A percentile compares a stretch with the other conserved stretches of the same genome.
Evolutionary conservation across 1,284 basidiomycete species (phyloP).

Genomic region (Ceratobasidium sp.): DNA sequence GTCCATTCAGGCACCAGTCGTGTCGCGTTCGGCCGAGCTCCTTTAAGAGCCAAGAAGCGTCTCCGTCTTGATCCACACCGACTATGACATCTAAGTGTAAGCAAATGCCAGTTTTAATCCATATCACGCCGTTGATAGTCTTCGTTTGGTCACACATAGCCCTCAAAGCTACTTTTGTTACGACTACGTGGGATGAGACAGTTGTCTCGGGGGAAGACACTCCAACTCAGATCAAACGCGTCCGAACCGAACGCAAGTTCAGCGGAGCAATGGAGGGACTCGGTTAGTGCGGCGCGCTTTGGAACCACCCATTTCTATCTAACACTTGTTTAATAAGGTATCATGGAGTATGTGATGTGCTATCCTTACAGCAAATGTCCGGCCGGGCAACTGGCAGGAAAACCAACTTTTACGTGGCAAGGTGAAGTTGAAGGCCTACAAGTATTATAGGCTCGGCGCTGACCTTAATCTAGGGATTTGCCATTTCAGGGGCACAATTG

Average conservation of each 20-base stretch:
- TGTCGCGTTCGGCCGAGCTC: background rate
- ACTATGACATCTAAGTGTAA: slow-evolving; percentile 26
- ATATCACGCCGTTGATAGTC: background rate
- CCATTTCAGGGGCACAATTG: slow-evolving; percentile 36
- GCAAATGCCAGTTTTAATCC: background rate
- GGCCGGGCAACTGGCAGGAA: slow-evolving; percentile 20
- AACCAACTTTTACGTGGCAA: slow-evolving; percentile 22
- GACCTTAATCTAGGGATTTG: slow-evolving; percentile 4
- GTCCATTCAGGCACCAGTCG: slow-evolving; percentile 1
- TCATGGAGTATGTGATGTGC: slow-evolving; percentile 40
- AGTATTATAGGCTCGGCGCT: background rate
- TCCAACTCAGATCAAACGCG: slow-evolving; percentile 31
- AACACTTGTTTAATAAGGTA: background rate
- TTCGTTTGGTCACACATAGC: background rate
- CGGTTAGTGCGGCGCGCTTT: background rate
- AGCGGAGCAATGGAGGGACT: slow-evolving; percentile 37
- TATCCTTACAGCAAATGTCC: slow-evolving; percentile 23
- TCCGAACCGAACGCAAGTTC: slow-evolving; percentile 40
- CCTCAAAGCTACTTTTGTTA: slow-evolving; percentile 30
- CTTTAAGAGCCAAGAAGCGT: background rate
- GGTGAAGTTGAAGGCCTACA: background rate
- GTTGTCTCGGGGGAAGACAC: slow-evolving; percentile 10
- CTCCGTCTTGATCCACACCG: background rate
- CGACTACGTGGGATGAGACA: slow-evolving; percentile 34
- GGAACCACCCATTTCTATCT: background rate